Evolutionary conservation across 176 grass and related monocot genomes (phyloP), one percentile per base, ranked within the genome.

Genomic region (Eleusine indica): DNA sequence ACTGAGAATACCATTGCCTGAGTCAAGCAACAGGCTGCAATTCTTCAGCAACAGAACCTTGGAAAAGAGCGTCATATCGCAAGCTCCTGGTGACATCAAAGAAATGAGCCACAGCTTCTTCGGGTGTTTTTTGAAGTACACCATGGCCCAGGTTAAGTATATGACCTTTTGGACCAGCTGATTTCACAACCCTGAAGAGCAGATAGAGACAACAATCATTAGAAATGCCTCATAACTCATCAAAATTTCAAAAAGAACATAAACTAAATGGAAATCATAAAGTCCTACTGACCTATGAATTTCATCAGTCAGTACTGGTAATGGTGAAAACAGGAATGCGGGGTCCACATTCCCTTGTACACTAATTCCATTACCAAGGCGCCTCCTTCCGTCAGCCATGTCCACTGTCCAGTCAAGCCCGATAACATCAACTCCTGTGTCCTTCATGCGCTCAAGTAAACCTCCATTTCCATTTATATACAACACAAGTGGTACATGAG

Each of bases 381-480:
- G 88, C 74, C 91, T 94, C 87, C 96, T 99, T 89, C 91, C 96
- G 73, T 99, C 93, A 56, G 91, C 80, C 93, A 99, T 99, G 71
- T 99, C 93, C 86, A 99, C 96, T 68, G 96, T 99, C 96, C 96
- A 99, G 67, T 99, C 96, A 75, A 99, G 96, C 39, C 96, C 96
- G 83, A 99, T 99, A 81, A 96, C 91, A 88, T 96, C 93, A 75
- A 96, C 96, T 79, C 93, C 93, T 68, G 86, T 92, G 71, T 91
- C 89, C 54, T 79, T 89, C 91, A 99, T 99, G 53, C 91, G 83
- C 89, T 99, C 89, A 29, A 99, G 93, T 46, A 96, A 78, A 52
- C 93, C 93, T 83, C 96, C 93, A 86, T 99, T 99, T 66, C 96
- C 96, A 84, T 99, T 99, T 79, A 99, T 94, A 82, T 99, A 99